A percentile compares a stretch with the other conserved stretches of the same genome.
phyloP scores from a whole-genome alignment of 2,329 filamentous ascomycete species.

The Magnaporthiopsis rhizophila region DNA sequence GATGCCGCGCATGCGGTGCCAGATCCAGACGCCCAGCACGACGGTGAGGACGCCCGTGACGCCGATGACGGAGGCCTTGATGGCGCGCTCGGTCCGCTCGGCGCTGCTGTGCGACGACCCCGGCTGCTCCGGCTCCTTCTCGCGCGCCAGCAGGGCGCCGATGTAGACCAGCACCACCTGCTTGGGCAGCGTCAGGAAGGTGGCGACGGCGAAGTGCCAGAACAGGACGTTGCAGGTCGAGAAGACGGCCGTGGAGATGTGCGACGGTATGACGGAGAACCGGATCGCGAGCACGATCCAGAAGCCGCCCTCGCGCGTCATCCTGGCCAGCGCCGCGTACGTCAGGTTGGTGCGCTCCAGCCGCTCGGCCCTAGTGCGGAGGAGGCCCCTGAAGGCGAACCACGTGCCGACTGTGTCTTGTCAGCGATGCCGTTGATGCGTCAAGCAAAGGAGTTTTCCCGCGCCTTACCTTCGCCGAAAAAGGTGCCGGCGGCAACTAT shows the following conservation, averaged over 20 bases:
- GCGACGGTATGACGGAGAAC: conserved; percentile 31
- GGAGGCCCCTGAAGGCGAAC: conserved; percentile 31
- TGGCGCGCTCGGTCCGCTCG: conserved; percentile 18
- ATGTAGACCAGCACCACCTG: conserved; percentile 33
- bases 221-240: conserved; percentile 33
- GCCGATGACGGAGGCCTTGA: conserved; percentile 26
- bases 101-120: conserved; percentile 11
- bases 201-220: conserved; percentile 30
- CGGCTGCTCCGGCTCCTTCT: not conserved
- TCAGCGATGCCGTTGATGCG: not conserved
- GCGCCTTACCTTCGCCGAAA: conserved; percentile 27
- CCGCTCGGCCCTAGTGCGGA: conserved; percentile 26
- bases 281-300: conserved; percentile 32
- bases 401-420: conserved; percentile 25
- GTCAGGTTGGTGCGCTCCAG: conserved; percentile 32
- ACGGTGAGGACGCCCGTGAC: conserved; percentile 27
- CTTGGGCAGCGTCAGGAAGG: conserved; percentile 31
- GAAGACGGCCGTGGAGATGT: conserved; percentile 35
- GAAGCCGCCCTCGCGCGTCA: conserved; percentile 33
- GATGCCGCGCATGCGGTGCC: conserved; percentile 25
- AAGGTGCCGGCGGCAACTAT: conserved; percentile 33
- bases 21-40: conserved; percentile 27
- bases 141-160: conserved; percentile 25
- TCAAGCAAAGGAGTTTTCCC: no score
- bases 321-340: conserved; percentile 29